Evolutionary conservation across 2,329 filamentous ascomycete species (phyloP), one percentile per base, ranked within the genome.

Genomic region (Colletotrichum melonis): DNA sequence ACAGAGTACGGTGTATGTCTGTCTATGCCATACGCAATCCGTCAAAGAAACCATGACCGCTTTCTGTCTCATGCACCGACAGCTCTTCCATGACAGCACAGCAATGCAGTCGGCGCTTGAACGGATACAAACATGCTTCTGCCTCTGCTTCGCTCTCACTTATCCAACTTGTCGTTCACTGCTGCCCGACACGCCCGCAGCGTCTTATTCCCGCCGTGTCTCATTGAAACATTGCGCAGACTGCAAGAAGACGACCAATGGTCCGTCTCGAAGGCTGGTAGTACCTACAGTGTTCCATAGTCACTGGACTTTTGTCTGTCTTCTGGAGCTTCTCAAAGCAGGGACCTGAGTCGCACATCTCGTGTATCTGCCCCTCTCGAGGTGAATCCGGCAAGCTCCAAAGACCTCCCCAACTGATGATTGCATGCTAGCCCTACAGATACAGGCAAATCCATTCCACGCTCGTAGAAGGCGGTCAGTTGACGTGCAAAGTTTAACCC

Each of bases 51-150:
- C 28, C 26, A 30, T 63, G 42, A 58, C 58, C 52, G 58, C 57
- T 62, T 59, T 62, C 24, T 64, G 69, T 67, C 65, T 62, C 30
- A 69, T 69, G 66, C 66, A 52, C 52, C 55, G 35, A 35, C 66
- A 24, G 32, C 42, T 60, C 54, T 42, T 54, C 42, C 42, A 49
- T 69, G 70, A 73, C 70, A 73, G 57, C 70, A 69, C 70, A 73
- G 54, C 66, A 55, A 55, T 64, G 70, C 70, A 73, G 66, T 60
- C 65, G 70, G 66, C 70, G 70, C 70, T 64, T 59, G 19, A 69
- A 69, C 42, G 57, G 19, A 38, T 28, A 56, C 70, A 60, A 69
- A 60, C 70, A 64, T 14, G 11, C 35, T 58, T 54, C 54, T 65
- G 42, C 22, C 52, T 30, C 38, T 62, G 58, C 19, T 30, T 30